Evolutionary conservation across 2,329 filamentous ascomycete species (phyloP), one percentile per base, ranked within the genome.

Genomic region (Fusarium nematophilum): DNA sequence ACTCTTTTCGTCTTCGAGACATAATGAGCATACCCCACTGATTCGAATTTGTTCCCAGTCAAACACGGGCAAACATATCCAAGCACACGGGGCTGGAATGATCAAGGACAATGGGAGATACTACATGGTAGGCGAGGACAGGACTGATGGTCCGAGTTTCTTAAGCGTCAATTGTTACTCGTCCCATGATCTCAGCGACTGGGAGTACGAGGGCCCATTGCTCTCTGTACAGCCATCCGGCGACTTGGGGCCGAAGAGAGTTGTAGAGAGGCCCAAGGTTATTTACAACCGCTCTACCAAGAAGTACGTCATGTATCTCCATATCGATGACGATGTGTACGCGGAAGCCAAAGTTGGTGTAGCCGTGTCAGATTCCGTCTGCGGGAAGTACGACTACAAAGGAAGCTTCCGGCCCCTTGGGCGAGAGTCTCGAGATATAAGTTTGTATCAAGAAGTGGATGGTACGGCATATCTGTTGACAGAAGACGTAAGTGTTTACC

Each of bases 91-190:
- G n/a, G n/a, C n/a, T n/a, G n/a, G n/a, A n/a, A n/a, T n/a, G n/a
- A n/a, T n/a, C n/a, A n/a, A n/a, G n/a, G n/a, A n/a, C n/a, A n/a
- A n/a, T n/a, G n/a, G n/a, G n/a, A n/a, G n/a, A n/a, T n/a, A n/a
- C n/a, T n/a, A n/a, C n/a, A n/a, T n/a, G n/a, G n/a, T n/a, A n/a
- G 88, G 88, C 21, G 88, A 90, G 71, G 87, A 90, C 73, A 90
- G 90, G 72, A 83, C 84, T 3, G 74, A 82, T 25, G 86, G 86
- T 25, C 80, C 76, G 3, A 72, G 77, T 0, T 90, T 90, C 71
- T 81, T 84, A 59, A 85, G 85, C 53, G 76, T 90, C 62, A 89
- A 88, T 71, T 90, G 87, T 75, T 90, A 90, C 72, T 84, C 82
- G 0, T 87, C 83, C 14, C 77, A 76, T 11, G 75, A 90, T 71